These are phyloP conservation scores for Heracleum sosnowskyi DNA, from an alignment of 129 eudicot species.

Conservation along the genomic window DNA sequence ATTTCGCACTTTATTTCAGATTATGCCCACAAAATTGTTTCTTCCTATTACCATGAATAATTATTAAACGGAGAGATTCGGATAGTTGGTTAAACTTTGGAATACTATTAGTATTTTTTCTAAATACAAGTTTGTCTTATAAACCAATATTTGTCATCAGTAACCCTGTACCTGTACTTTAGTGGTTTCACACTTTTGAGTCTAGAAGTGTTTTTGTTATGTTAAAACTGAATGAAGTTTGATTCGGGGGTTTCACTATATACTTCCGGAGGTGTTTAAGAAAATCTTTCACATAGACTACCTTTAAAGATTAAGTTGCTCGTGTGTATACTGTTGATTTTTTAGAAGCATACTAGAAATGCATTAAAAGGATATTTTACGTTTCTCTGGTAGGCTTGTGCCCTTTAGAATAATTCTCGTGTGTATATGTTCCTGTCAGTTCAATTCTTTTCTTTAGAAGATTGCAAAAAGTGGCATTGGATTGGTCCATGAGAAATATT, in stretches of 20 bases:
- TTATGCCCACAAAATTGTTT: not conserved
- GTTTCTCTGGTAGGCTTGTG: not conserved
- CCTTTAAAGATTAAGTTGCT: not conserved
- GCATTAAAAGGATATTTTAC: not conserved
- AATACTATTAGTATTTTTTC: not conserved
- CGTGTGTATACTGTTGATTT: not conserved
- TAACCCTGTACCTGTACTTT: not conserved
- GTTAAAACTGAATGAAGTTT: not conserved
- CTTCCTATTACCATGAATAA: not conserved
- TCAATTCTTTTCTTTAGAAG: not conserved
- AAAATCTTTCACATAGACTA: not conserved
- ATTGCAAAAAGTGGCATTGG: not conserved
- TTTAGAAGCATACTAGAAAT: not conserved
- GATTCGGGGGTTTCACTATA: not conserved
- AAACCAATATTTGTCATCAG: not conserved
- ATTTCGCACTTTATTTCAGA: not conserved
- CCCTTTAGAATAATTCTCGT: too few species aligned
- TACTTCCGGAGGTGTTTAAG: not conserved
- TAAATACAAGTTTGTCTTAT: not conserved
- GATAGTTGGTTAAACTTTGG: not conserved
- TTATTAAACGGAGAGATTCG: not conserved
- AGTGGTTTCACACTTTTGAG: not conserved
- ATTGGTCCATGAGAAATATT: not conserved
- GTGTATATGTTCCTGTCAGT: not conserved
- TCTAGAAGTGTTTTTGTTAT: not conserved